Percentiles rank a stretch among this genome's conserved stretches.
These are phyloP conservation scores for Lanmaoa rubissima DNA, from an alignment of 768 basidiomycete genomes.

Conservation along the genomic window DNA sequence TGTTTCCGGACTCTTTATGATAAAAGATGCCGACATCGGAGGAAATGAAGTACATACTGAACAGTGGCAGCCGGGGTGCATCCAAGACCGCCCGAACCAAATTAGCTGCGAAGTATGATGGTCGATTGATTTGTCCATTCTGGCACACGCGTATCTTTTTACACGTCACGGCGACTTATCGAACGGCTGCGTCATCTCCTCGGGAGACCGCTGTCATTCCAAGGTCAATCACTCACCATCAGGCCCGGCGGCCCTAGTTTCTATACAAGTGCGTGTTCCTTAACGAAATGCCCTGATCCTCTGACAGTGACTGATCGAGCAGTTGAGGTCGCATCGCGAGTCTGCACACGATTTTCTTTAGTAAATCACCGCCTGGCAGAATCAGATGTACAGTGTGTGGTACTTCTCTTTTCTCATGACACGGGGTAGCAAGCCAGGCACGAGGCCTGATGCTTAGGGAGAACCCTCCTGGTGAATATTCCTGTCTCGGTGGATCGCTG, in stretches of 20 bases:
- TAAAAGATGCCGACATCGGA: conserved; percentile 31
- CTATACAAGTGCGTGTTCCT: conserved; percentile 13
- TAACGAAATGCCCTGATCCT: conserved; percentile 12
- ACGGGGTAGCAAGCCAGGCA: not conserved
- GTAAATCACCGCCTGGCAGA: conserved; percentile 14
- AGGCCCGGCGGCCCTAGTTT: conserved; percentile 19
- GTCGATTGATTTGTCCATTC: conserved; percentile 24
- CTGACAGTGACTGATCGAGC: not conserved
- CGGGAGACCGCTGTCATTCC: conserved; percentile 31
- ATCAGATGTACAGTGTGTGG: conserved; percentile 3
- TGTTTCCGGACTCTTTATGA: conserved; percentile 10
- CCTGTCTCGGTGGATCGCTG: not conserved
- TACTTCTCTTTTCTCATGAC: conserved; percentile 13
- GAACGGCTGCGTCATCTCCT: conserved; percentile 38
- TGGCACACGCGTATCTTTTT: conserved; percentile 34
- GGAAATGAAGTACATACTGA: conserved; percentile 17
- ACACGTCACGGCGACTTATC: conserved; percentile 40
- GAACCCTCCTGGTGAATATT: not conserved
- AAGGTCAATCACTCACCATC: conserved; percentile 29
- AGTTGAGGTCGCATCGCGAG: conserved; percentile 2
- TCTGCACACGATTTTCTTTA: conserved; percentile 2
- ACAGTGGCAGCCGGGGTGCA: conserved; percentile 21
- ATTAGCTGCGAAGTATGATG: conserved; percentile 11
- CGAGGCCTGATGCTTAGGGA: conserved; percentile 4
- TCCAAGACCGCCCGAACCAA: conserved; percentile 6